Conservation (phyloP, 345 rosid genomes). For the Eucalyptus melliodora region DNA sequence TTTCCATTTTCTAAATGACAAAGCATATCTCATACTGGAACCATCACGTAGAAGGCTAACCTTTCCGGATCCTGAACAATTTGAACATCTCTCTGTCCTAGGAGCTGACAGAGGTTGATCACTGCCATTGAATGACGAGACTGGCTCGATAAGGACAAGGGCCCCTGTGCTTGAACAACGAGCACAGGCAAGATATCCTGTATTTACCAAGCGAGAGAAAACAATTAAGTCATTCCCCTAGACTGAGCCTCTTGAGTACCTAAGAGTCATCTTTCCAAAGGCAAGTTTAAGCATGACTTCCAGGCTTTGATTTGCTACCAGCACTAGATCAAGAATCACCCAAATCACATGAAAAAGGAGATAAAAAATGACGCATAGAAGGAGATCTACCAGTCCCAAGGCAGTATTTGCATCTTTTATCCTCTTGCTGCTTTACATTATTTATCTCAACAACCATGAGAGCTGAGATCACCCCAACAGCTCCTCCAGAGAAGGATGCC, state of each 20-base stretch:
- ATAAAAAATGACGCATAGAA: background rate
- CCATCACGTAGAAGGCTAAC: conserved; percentile 8
- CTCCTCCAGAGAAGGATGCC: conserved; percentile 98
- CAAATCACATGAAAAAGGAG: background rate
- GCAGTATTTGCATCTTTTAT: conserved; percentile 96
- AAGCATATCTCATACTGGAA: background rate
- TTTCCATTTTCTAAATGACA: background rate
- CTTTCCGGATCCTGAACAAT: conserved; percentile 97
- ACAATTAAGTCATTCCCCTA: background rate
- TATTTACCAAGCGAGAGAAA: background rate
- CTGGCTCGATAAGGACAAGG: conserved; percentile 54
- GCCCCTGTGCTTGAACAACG: conserved; percentile 88
- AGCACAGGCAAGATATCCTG: conserved; percentile 97
- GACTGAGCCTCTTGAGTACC: background rate
- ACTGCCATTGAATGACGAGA: conserved; percentile 38
- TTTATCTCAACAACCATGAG: conserved; percentile 96
- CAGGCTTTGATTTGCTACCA: background rate
- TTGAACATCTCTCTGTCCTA: conserved; percentile 79
- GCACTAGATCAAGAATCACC: background rate
- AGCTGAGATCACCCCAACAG: conserved; percentile 94
- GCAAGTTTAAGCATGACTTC: background rate
- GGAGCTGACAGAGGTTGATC: conserved; percentile 45
- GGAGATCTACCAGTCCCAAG: conserved; percentile 78
- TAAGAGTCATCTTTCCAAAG: background rate
- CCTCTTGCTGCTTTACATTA: conserved; percentile 92